phyloP scores from a whole-genome alignment of 2,329 filamentous ascomycete species.

The Phialophora expanda region DNA sequence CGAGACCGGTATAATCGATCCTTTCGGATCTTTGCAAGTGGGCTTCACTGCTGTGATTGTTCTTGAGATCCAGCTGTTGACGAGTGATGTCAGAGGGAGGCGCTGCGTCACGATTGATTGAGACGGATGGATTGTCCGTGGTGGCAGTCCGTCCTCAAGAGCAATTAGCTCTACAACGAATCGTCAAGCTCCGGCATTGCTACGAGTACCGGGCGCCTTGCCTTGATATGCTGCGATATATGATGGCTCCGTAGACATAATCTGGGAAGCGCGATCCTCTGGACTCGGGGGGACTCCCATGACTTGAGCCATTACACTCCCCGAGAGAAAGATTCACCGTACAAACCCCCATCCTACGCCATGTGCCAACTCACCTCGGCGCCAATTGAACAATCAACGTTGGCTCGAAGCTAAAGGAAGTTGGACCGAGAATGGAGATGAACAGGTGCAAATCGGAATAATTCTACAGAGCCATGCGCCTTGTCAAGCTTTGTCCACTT shows the following conservation, averaged over 20 bases:
- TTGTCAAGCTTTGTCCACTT: background rate
- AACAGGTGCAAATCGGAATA: background rate
- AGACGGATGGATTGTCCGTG: background rate
- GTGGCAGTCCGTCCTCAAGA: background rate
- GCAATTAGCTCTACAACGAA: background rate
- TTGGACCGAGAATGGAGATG: background rate
- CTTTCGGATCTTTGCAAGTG: background rate
- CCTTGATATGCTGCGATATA: too few species aligned
- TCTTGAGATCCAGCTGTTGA: background rate
- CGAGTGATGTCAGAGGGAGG: conserved; percentile 3
- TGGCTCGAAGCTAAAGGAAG: background rate
- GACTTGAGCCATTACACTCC: background rate
- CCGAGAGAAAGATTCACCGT: background rate
- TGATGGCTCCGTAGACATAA: too few species aligned
- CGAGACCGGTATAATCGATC: background rate
- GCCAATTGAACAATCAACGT: background rate
- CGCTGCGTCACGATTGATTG: conserved; percentile 6
- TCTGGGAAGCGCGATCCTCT: too few species aligned
- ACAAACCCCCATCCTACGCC: background rate
- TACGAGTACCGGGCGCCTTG: background rate
- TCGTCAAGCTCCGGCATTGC: background rate
- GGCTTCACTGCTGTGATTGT: background rate
- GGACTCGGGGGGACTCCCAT: too few species aligned
- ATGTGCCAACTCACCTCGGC: background rate
- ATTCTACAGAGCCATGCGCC: background rate